Conservation (phyloP, 2,329 filamentous ascomycete genomes). For the Plenodomus biglobosus region DNA sequence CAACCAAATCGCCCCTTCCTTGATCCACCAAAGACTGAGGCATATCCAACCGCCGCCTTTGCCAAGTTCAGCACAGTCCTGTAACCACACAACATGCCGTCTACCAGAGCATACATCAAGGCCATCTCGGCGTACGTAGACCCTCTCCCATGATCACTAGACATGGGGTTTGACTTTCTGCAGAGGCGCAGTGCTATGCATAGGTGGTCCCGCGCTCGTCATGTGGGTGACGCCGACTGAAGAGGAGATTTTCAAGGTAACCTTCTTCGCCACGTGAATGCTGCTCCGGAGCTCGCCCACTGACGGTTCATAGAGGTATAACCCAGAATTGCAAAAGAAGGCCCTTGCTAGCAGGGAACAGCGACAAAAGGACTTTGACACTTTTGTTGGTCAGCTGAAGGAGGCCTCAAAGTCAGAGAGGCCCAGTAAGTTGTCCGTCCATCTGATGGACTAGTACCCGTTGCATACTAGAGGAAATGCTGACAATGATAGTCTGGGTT, state of each 20-base stretch:
- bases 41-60: not conserved
- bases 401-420: conserved; percentile 89
- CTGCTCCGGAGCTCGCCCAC: conserved; percentile 2
- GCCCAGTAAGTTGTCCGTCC: conserved; percentile 64
- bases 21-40: not conserved
- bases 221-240: conserved; percentile 80
- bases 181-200: conserved; percentile 70
- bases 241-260: conserved; percentile 79
- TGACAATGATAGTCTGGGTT: conserved; percentile 37
- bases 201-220: conserved; percentile 85
- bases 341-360: conserved; percentile 77
- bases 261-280: conserved; percentile 16
- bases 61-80: not conserved
- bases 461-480: not conserved
- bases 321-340: conserved; percentile 87
- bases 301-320: conserved; percentile 65
- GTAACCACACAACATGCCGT: conserved; percentile 27
- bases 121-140: conserved; percentile 37
- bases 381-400: conserved; percentile 82
- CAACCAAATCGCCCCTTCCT: not conserved
- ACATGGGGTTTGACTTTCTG: conserved; percentile 19
- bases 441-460: not conserved
- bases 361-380: conserved; percentile 81
- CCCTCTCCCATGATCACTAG: conserved; percentile 5
- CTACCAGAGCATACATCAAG: conserved; percentile 35